phyloP scores from a whole-genome alignment of 257 asterid species.

The Coffea canephora region DNA sequence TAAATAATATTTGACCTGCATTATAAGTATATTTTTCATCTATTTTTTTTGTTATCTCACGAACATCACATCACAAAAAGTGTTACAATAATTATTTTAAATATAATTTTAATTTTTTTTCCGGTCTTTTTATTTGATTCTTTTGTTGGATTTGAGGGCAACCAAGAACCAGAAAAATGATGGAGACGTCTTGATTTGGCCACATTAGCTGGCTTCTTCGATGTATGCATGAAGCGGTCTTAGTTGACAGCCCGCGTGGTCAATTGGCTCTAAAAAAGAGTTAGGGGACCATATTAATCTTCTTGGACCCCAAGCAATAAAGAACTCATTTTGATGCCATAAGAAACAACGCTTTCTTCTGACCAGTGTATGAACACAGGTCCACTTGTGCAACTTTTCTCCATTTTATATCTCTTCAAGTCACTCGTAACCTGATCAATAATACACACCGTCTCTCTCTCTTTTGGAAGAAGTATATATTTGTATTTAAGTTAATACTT shows the following conservation, averaged over 20 bases:
- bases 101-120: too few relatives aligned
- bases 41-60: too few relatives aligned
- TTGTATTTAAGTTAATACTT: too few relatives aligned
- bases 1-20: too few relatives aligned
- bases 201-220: too few relatives aligned
- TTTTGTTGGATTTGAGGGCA: not conserved
- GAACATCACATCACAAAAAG: too few relatives aligned
- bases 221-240: not conserved
- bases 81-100: too few relatives aligned
- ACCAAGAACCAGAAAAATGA: not conserved
- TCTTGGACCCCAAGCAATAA: constrained; percentile 7
- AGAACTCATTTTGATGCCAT: not conserved
- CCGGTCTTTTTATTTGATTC: not conserved
- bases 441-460: not conserved
- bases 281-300: not conserved
- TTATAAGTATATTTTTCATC: too few relatives aligned
- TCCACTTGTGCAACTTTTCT: not conserved
- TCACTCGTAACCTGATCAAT: not conserved
- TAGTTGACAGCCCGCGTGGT: not conserved
- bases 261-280: not conserved
- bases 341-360: not conserved
- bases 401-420: not conserved
- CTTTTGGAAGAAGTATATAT: too few relatives aligned
- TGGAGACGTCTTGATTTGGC: not conserved
- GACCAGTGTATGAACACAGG: not conserved